A percentile compares a stretch with the other conserved stretches of the same genome.
These are phyloP conservation scores for Boletus smithii DNA, from an alignment of 1,284 basidiomycete species.

Conservation along the genomic window DNA sequence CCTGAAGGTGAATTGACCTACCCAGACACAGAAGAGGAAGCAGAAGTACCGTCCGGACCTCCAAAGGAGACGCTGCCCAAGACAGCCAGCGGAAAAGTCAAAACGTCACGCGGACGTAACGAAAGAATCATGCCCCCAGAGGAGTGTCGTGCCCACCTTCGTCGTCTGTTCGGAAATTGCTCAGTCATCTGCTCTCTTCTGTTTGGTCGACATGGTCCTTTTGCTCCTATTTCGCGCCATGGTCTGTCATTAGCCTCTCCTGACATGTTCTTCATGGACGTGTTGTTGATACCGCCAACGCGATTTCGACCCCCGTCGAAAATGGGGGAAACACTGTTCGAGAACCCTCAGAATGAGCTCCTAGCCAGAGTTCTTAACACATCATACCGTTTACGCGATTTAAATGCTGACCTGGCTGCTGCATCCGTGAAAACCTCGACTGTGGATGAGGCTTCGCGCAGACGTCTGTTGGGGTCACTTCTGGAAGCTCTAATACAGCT, in stretches of 20 bases:
- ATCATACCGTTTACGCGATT: slow-evolving; percentile 76
- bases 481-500: slow-evolving; percentile 86
- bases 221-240: slow-evolving; percentile 56
- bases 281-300: slow-evolving; percentile 88
- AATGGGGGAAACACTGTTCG: slow-evolving; percentile 91
- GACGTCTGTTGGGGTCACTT: slow-evolving; percentile 65
- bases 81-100: slow-evolving; percentile 76
- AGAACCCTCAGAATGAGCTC: slow-evolving; percentile 97
- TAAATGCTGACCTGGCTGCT: slow-evolving; percentile 66
- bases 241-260: slow-evolving; percentile 70
- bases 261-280: slow-evolving; percentile 98
- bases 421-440: slow-evolving; percentile 58
- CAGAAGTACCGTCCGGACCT: slow-evolving; percentile 23
- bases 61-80: slow-evolving; percentile 43
- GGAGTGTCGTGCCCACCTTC: slow-evolving; percentile 92
- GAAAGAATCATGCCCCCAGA: slow-evolving; percentile 89
- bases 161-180: slow-evolving; percentile 86
- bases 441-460: slow-evolving; percentile 55
- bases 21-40: slow-evolving; percentile 50
- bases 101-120: slow-evolving; percentile 72
- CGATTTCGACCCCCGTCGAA: slow-evolving; percentile 93
- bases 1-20: slow-evolving; percentile 43
- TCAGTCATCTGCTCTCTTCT: slow-evolving; percentile 78
- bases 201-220: slow-evolving; percentile 91
- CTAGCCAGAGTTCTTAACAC: slow-evolving; percentile 82